Evolutionary conservation across 2,329 filamentous ascomycete species (phyloP).

Genomic region (Trichoderma lentiforme): DNA sequence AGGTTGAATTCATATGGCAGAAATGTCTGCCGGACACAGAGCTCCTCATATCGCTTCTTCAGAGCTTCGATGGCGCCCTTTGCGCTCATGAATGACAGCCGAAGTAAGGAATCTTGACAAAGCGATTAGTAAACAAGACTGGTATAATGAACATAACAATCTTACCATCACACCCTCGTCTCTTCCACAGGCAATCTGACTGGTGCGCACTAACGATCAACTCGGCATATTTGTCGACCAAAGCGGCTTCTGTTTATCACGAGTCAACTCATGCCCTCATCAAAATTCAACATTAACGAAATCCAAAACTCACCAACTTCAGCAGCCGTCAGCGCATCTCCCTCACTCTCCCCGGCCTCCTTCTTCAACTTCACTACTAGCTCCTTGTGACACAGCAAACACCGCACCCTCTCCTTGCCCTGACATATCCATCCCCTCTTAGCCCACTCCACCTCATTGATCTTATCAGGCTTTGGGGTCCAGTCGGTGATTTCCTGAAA

Average conservation of each 20-base stretch:
- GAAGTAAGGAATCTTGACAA: conserved; percentile 53
- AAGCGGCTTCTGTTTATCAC: conserved; percentile 49
- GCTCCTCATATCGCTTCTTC: conserved; percentile 62
- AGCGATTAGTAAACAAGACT: background rate
- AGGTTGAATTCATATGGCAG: conserved; percentile 62
- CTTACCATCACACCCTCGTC: conserved; percentile 79
- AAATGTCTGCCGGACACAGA: conserved; percentile 51
- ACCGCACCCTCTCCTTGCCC: conserved; percentile 78
- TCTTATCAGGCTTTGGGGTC: conserved; percentile 83
- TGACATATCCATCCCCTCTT: conserved; percentile 89
- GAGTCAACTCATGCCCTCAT: conserved; percentile 21
- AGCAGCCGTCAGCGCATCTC: conserved; percentile 52
- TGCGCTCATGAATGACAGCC: conserved; percentile 61
- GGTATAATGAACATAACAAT: conserved; percentile 13
- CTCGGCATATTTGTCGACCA: conserved; percentile 73
- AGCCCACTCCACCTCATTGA: conserved; percentile 92
- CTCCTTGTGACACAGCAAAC: conserved; percentile 79
- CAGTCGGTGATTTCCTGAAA: conserved; percentile 90
- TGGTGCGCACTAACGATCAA: conserved; percentile 73
- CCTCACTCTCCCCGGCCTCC: conserved; percentile 53
- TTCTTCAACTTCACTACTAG: conserved; percentile 75
- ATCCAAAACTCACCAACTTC: conserved; percentile 50
- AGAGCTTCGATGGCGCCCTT: conserved; percentile 56
- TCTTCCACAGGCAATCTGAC: conserved; percentile 81
- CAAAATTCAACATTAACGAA: background rate